These are phyloP conservation scores for Stipa capillata DNA, from an alignment of 176 grass and related monocot genomes.

Conservation along the genomic window DNA sequence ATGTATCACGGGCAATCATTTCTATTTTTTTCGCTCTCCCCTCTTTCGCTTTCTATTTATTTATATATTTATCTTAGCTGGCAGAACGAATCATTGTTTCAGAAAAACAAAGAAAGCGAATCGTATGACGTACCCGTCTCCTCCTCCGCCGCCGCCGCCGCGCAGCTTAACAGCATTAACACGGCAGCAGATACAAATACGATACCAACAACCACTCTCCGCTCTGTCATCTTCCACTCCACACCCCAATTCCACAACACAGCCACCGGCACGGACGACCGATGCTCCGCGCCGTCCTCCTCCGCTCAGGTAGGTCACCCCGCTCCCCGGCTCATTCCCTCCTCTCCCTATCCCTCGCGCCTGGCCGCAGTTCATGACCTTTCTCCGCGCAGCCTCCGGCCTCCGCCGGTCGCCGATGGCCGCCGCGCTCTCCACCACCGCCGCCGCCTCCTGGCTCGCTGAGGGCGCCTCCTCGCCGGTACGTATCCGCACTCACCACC, in stretches of 20 bases:
- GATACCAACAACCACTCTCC: neutral
- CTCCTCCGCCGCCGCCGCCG: neutral
- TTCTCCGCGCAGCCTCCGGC: constrained; percentile 30
- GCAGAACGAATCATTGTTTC: too few species aligned
- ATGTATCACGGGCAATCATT: too few species aligned
- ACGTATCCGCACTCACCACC: neutral
- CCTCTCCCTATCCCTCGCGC: neutral
- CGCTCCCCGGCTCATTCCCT: too few species aligned
- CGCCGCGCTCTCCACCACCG: constrained; percentile 44
- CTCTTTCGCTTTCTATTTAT: too few species aligned
- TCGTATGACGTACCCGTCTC: too few species aligned
- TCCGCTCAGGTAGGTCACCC: constrained; percentile 13
- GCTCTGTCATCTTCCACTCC: neutral
- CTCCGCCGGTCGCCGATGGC: constrained; percentile 35
- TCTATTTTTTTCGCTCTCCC: too few species aligned
- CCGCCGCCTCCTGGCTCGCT: constrained; percentile 30
- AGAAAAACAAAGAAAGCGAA: too few species aligned
- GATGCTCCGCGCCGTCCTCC: constrained; percentile 28
- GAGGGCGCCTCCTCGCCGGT: constrained; percentile 25
- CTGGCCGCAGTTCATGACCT: neutral
- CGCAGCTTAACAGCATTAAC: too few species aligned
- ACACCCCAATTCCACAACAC: neutral
- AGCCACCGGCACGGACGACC: neutral
- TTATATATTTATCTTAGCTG: too few species aligned
- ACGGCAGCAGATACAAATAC: neutral